A percentile compares a stretch with the other conserved stretches of the same genome.
Conservation (phyloP, 1,284 basidiomycete genomes). For the Schizophyllum amplum region DNA sequence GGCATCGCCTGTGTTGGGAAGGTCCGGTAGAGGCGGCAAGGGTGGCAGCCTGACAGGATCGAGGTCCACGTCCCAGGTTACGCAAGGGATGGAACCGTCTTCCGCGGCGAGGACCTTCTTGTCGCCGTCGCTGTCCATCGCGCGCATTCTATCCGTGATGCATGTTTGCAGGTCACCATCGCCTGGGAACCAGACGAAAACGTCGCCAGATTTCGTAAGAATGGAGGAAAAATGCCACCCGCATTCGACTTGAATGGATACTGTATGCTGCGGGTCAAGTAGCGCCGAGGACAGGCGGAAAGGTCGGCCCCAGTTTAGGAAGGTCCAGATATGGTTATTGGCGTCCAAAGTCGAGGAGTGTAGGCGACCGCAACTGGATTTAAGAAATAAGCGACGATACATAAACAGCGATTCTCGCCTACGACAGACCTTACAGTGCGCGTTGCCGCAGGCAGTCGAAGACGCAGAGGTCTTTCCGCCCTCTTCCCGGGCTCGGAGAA, state of each 20-base stretch:
- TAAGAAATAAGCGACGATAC: too few species aligned
- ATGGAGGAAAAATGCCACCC: slow-evolving; percentile 75
- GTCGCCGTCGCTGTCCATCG: slow-evolving; percentile 36
- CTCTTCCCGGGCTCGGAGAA: slow-evolving; percentile 45
- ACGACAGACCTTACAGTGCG: slow-evolving; percentile 49
- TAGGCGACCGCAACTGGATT: slow-evolving; percentile 71
- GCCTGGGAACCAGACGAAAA: slow-evolving; percentile 74
- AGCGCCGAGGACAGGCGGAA: slow-evolving; percentile 48
- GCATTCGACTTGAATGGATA: slow-evolving; percentile 62
- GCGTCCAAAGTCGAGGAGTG: slow-evolving; percentile 63
- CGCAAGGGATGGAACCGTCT: slow-evolving; percentile 46
- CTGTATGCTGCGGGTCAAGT: slow-evolving; percentile 23
- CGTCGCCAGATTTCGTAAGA: slow-evolving; percentile 60
- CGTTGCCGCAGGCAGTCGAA: slow-evolving; percentile 48
- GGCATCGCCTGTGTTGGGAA: slow-evolving; percentile 17
- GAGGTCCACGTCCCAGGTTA: slow-evolving; percentile 44
- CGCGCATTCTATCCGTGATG: slow-evolving; percentile 32
- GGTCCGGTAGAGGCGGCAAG: slow-evolving; percentile 38
- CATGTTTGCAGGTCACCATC: slow-evolving; percentile 29
- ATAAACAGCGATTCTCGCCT: slow-evolving; percentile 2
- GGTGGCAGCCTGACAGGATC: slow-evolving; percentile 52
- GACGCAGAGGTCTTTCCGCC: slow-evolving; percentile 43
- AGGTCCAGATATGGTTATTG: slow-evolving; percentile 56
- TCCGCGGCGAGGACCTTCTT: slow-evolving; percentile 26
- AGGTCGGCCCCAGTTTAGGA: slow-evolving; percentile 67